Evolutionary conservation across 2,329 filamentous ascomycete species (phyloP).

Genomic region (Sclerotinia nivalis): DNA sequence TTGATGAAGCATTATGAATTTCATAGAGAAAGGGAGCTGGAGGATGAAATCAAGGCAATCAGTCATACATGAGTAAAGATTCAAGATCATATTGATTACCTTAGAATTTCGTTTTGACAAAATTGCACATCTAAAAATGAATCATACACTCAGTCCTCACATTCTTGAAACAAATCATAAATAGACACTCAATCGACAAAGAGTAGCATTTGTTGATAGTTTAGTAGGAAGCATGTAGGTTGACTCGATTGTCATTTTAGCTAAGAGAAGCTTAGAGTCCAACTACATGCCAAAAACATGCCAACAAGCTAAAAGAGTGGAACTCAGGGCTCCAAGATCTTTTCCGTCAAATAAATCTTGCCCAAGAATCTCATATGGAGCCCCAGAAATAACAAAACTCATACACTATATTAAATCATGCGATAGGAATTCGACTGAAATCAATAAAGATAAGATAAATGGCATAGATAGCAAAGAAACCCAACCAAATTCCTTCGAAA

Average conservation of each 20-base stretch:
- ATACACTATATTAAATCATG: neutral
- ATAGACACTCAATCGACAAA: too few species aligned
- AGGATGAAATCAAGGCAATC: too few species aligned
- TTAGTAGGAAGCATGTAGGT: neutral
- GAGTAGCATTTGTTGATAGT: too few species aligned
- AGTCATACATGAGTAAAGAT: too few species aligned
- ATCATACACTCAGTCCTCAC: too few species aligned
- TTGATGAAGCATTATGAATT: too few species aligned
- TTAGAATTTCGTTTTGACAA: too few species aligned
- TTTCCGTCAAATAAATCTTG: neutral
- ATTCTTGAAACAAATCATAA: too few species aligned
- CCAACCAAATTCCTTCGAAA: rapidly evolving
- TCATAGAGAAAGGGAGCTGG: too few species aligned
- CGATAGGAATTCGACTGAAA: neutral
- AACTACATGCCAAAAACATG: neutral
- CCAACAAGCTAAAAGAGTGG: neutral
- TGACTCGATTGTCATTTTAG: neutral
- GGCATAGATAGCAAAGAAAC: neutral
- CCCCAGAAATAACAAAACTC: neutral
- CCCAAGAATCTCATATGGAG: neutral
- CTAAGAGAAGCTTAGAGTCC: too few species aligned
- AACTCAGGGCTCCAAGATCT: neutral
- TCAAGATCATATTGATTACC: too few species aligned
- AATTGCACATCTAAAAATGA: too few species aligned
- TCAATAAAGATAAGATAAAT: neutral